Conservation (phyloP, 345 rosid species). For the Chamaenerion angustifolium region DNA sequence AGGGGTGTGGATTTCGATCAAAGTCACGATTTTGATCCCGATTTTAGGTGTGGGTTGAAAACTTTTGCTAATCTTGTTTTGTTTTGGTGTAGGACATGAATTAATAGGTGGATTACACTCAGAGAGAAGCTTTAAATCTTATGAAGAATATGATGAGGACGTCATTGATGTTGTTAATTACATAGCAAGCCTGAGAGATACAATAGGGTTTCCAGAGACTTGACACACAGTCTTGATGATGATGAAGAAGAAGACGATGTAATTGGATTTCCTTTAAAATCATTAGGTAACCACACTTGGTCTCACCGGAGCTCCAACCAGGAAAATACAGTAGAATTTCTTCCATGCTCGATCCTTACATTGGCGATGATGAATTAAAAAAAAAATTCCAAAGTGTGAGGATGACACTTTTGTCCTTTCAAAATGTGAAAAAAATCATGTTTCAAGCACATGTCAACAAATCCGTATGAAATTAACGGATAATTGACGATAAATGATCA, state of each 20-base stretch:
- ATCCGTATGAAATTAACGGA: too few relatives aligned
- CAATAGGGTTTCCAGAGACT: constrained; percentile 9
- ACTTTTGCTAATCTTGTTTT: constrained; percentile 7
- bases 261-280: constrained; percentile 36
- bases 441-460: too few relatives aligned
- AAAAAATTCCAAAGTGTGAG: constrained; percentile 23
- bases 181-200: too few relatives aligned
- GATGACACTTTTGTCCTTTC: too few relatives aligned
- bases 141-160: too few relatives aligned
- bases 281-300: constrained; percentile 6
- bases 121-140: not conserved
- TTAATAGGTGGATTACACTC: constrained; percentile 2
- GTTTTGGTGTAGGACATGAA: constrained; percentile 18
- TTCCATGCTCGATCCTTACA: not conserved
- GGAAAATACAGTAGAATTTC: constrained; percentile 8
- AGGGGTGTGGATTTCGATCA: not conserved
- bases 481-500: too few relatives aligned
- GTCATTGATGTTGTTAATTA: too few relatives aligned
- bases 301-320: constrained; percentile 18
- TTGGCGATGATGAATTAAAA: constrained; percentile 7
- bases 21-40: not conserved
- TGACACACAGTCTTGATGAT: constrained; percentile 16
- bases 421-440: too few relatives aligned
- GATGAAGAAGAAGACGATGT: constrained; percentile 23
- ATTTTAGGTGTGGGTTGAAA: not conserved